A percentile compares a stretch with the other conserved stretches of the same genome.
Evolutionary conservation across 768 basidiomycete genomes (phyloP).

Genomic region (Mrakia hoshinonis): DNA sequence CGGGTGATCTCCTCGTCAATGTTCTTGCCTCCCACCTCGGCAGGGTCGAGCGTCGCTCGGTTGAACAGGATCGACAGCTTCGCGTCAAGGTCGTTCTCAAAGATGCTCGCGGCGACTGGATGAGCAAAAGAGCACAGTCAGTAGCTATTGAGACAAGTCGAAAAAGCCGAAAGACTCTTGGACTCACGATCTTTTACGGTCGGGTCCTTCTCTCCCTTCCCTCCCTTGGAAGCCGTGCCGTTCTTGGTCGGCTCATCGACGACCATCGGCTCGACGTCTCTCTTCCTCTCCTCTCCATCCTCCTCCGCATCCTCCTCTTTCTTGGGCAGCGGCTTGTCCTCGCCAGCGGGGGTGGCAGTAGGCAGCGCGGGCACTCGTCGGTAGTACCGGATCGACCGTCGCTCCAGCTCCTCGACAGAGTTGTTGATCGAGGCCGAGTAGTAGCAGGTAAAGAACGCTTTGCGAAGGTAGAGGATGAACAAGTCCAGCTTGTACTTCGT

Average conservation of each 20-base stretch:
- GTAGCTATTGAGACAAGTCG: too few relatives aligned
- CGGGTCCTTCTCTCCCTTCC: slow-evolving; percentile 28
- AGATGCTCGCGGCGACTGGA: slow-evolving; percentile 38
- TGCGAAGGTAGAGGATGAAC: slow-evolving; percentile 84
- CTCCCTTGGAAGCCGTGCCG: not conserved
- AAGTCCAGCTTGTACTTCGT: slow-evolving; percentile 58
- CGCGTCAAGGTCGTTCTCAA: slow-evolving; percentile 79
- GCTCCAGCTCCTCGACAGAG: slow-evolving; percentile 87
- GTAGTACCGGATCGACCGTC: slow-evolving; percentile 87
- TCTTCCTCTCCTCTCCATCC: slow-evolving; percentile 30
- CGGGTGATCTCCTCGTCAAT: slow-evolving; percentile 83
- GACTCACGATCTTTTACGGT: slow-evolving; percentile 18
- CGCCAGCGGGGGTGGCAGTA: not conserved
- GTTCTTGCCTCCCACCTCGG: slow-evolving; percentile 79
- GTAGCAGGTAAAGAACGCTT: slow-evolving; percentile 90
- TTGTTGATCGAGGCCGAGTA: slow-evolving; percentile 91
- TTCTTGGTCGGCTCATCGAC: slow-evolving; percentile 6
- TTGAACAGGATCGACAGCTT: slow-evolving; percentile 69
- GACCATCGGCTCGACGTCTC: slow-evolving; percentile 39
- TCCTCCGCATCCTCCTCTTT: slow-evolving; percentile 36
- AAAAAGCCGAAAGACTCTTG: not conserved
- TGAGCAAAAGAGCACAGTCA: not conserved
- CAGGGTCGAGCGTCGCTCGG: slow-evolving; percentile 69
- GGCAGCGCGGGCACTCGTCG: slow-evolving; percentile 46
- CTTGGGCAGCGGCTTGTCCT: slow-evolving; percentile 37